These are phyloP conservation scores for Xylaria polymorpha DNA, from an alignment of 2,329 filamentous ascomycete species.

Conservation along the genomic window DNA sequence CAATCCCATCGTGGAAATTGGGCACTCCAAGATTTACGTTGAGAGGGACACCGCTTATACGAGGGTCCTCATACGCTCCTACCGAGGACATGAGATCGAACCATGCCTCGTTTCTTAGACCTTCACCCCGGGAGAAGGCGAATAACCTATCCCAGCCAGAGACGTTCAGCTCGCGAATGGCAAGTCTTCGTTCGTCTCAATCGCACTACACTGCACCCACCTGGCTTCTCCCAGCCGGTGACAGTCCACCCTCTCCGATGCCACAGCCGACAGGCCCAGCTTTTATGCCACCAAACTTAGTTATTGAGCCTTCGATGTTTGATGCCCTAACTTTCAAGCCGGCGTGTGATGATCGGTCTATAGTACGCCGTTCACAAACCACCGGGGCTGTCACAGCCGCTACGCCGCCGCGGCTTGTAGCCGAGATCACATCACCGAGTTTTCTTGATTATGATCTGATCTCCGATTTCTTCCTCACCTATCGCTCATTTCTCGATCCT, in stretches of 20 bases:
- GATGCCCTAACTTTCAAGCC: conserved; percentile 84
- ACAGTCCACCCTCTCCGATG: conserved; percentile 51
- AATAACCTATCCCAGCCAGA: conserved; percentile 48
- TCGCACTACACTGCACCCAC: conserved; percentile 48
- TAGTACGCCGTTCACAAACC: conserved; percentile 82
- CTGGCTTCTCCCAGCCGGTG: conserved; percentile 35
- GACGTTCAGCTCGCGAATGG: conserved; percentile 50
- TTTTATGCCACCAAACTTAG: conserved; percentile 61
- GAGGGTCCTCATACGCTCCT: conserved; percentile 83
- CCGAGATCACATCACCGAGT: conserved; percentile 94
- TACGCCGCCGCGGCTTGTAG: conserved; percentile 88
- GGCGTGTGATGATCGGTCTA: conserved; percentile 77
- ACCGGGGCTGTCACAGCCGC: conserved; percentile 85
- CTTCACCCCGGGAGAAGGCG: conserved; percentile 50
- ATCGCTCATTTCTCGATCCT: conserved; percentile 84
- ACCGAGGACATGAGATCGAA: conserved; percentile 78
- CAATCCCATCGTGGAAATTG: conserved; percentile 86
- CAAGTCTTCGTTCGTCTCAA: conserved; percentile 54
- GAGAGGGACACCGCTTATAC: conserved; percentile 79
- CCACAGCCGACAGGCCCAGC: conserved; percentile 57
- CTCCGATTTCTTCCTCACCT: conserved; percentile 98
- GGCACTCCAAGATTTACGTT: conserved; percentile 84
- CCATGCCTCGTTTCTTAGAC: conserved; percentile 61
- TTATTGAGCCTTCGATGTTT: conserved; percentile 81
- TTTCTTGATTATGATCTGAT: conserved; percentile 97